Percentiles rank a stretch among this genome's conserved stretches.
Conservation (phyloP, 208 protist genomes). For the Hexamita inflata region DNA sequence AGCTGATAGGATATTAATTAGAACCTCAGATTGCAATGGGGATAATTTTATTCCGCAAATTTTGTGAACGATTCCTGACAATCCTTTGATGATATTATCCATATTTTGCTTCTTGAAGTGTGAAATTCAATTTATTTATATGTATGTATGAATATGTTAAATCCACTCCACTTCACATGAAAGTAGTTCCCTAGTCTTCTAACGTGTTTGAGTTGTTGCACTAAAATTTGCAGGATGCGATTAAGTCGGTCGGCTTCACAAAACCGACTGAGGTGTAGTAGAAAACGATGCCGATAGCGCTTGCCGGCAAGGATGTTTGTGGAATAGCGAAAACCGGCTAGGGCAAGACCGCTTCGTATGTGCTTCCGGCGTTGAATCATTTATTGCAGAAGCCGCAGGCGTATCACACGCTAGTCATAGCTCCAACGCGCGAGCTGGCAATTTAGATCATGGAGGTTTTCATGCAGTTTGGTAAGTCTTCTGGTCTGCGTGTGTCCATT, state of each 20-base stretch:
- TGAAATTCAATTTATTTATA: no score
- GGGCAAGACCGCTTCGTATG: slow-evolving; percentile 73
- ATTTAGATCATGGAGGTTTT: slow-evolving; percentile 30
- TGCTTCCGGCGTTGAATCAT: slow-evolving; percentile 63
- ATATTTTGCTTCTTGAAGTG: no score
- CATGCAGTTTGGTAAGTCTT: not conserved
- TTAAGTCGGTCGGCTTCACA: not conserved
- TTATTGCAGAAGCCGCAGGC: not conserved
- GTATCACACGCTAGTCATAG: slow-evolving; percentile 15
- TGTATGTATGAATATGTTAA: no score
- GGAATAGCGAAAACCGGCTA: slow-evolving; percentile 70
- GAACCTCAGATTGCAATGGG: no score
- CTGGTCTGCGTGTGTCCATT: not conserved
- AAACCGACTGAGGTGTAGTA: slow-evolving; percentile 54
- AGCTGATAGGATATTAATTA: no score
- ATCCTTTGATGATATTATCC: no score
- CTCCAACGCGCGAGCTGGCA: slow-evolving; percentile 37
- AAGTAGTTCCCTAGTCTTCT: no score
- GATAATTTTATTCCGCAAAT: no score
- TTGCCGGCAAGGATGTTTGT: slow-evolving; percentile 54
- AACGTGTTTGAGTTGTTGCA: not conserved
- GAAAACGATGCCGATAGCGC: slow-evolving; percentile 58
- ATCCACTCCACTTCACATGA: no score
- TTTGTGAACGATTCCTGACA: no score
- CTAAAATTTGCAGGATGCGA: not conserved